Conservation (phyloP, 78 protist genomes). For the Neovahlkampfia damariscottae region DNA sequence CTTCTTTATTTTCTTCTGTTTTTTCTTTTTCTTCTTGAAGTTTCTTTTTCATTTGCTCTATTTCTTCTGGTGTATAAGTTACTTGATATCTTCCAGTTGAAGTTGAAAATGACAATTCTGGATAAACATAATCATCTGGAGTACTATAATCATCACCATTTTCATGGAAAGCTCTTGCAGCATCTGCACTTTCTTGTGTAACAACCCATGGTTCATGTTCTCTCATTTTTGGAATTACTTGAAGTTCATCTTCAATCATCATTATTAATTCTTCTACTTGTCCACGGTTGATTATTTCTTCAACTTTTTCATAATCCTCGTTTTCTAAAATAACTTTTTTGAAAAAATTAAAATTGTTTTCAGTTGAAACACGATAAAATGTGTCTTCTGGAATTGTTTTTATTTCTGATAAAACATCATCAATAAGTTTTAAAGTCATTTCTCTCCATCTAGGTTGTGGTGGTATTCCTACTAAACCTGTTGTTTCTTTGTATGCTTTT, state of each 20-base stretch:
- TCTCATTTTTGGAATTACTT: conserved; percentile 10
- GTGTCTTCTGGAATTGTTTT: background rate
- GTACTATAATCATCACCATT: background rate
- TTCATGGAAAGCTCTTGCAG: background rate
- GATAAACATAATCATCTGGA: background rate
- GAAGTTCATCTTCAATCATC: conserved; percentile 17
- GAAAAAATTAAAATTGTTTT: background rate
- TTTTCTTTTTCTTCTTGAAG: background rate
- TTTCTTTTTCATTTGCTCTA: background rate
- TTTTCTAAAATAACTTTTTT: background rate
- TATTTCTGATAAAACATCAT: background rate
- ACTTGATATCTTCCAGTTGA: background rate
- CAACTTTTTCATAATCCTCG: background rate
- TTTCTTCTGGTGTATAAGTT: background rate
- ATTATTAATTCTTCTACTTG: conserved; percentile 20
- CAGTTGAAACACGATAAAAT: background rate
- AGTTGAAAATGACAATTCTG: background rate
- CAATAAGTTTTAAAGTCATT: background rate
- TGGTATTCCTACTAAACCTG: background rate
- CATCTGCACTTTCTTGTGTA: background rate
- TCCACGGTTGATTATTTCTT: conserved; percentile 22
- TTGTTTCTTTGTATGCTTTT: background rate
- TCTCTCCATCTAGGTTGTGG: background rate
- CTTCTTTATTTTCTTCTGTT: background rate
- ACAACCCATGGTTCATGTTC: conserved; percentile 24